These are phyloP conservation scores for Exophiala dermatitidis DNA, from an alignment of 2,329 filamentous ascomycete species.

Conservation along the genomic window DNA sequence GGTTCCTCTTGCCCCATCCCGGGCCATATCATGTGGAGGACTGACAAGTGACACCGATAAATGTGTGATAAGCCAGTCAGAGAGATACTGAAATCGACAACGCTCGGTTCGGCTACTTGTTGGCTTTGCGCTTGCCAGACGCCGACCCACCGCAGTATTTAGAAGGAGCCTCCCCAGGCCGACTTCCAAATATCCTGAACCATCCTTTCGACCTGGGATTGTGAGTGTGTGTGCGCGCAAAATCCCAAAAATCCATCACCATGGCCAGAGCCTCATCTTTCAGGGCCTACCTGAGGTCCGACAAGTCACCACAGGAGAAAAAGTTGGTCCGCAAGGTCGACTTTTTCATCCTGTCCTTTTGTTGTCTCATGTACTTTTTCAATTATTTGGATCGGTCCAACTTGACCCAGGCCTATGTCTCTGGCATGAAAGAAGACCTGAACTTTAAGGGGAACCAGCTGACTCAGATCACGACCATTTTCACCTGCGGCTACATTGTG, in stretches of 20 bases:
- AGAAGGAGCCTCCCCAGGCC: background rate
- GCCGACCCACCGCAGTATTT: background rate
- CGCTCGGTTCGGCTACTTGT: background rate
- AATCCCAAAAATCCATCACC: slow-evolving; percentile 7
- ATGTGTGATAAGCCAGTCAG: background rate
- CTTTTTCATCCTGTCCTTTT: slow-evolving; percentile 42
- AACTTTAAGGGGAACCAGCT: slow-evolving; percentile 30
- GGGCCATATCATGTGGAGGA: background rate
- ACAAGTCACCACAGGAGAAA: slow-evolving; percentile 31
- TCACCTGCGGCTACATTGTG: slow-evolving; percentile 21
- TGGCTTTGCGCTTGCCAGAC: background rate
- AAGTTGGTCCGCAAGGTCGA: slow-evolving; percentile 45
- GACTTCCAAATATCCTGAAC: background rate
- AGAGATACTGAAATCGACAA: too few relatives aligned
- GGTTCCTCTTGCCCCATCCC: background rate
- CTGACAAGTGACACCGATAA: background rate
- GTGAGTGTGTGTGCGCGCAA: background rate
- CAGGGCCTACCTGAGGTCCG: slow-evolving; percentile 9
- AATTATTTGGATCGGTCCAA: slow-evolving; percentile 45
- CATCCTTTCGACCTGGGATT: background rate
- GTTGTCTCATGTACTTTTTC: slow-evolving; percentile 37
- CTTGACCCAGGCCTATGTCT: slow-evolving; percentile 36
- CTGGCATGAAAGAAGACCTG: slow-evolving; percentile 33
- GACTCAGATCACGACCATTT: slow-evolving; percentile 29
- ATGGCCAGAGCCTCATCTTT: slow-evolving; percentile 39